Evolutionary conservation across 2,329 filamentous ascomycete species (phyloP).

Genomic region (Cladosporium halotolerans): DNA sequence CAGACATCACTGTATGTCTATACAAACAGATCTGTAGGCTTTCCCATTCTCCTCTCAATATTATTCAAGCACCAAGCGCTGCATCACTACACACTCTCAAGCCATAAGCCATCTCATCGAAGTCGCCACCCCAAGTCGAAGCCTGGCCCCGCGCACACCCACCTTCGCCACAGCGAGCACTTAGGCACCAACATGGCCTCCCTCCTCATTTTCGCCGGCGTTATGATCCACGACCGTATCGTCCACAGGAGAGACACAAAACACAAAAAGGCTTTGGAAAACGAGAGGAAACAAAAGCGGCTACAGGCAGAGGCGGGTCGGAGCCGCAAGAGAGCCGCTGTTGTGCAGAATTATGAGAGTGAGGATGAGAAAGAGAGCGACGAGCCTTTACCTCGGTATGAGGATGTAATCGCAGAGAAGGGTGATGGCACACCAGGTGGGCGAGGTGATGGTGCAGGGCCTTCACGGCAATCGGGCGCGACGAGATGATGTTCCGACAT

Average conservation of each 20-base stretch:
- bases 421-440: not conserved
- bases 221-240: slow-evolving; percentile 19
- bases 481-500: not conserved
- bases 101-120: too few species aligned
- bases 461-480: not conserved
- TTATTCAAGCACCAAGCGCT: too few species aligned
- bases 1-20: too few species aligned
- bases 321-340: not conserved
- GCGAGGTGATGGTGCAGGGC: not conserved
- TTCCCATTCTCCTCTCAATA: too few species aligned
- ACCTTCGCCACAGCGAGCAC: too few species aligned
- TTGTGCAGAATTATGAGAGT: slow-evolving; percentile 3
- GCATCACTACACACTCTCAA: too few species aligned
- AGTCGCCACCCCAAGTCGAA: too few species aligned
- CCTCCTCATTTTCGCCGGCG: slow-evolving; percentile 19
- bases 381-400: slow-evolving; percentile 5
- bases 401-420: not conserved
- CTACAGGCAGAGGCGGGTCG: not conserved
- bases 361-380: slow-evolving; percentile 5
- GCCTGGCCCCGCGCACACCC: too few species aligned
- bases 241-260: slow-evolving; percentile 20
- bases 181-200: slow-evolving; percentile 18
- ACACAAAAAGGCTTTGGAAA: slow-evolving; percentile 1
- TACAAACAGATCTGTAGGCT: too few species aligned
- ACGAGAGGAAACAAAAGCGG: not conserved